Conservation (phyloP, 1,139 yeast species). For the Pichia sp. region DNA sequence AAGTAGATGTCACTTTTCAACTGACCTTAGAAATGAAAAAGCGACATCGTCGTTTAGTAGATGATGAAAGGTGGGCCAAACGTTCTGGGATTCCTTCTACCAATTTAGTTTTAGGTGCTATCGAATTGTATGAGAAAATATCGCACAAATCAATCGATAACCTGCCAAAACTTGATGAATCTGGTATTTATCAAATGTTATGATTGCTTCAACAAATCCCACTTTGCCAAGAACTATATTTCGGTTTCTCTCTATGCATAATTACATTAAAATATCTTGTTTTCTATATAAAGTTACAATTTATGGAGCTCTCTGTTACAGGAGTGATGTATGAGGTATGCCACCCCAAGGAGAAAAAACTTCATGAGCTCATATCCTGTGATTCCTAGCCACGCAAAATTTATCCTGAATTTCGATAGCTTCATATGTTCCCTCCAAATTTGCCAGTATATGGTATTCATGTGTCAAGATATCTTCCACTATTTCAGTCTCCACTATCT, state of each 20-base stretch:
- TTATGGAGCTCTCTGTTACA: neutral
- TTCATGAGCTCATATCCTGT: constrained; percentile 10
- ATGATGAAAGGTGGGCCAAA: constrained; percentile 20
- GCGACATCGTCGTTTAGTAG: constrained; percentile 2
- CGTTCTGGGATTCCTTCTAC: constrained; percentile 19
- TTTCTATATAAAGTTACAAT: neutral
- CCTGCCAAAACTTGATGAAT: constrained; percentile 1
- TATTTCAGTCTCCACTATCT: constrained; percentile 71
- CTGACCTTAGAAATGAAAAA: neutral
- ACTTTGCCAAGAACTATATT: neutral
- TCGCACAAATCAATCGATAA: neutral
- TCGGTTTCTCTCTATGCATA: neutral
- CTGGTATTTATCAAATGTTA: constrained; percentile 3
- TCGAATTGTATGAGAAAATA: constrained; percentile 3
- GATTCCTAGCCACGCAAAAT: constrained; percentile 56
- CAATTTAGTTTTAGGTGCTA: constrained; percentile 5
- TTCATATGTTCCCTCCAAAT: constrained; percentile 89
- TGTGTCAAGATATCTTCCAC: constrained; percentile 64
- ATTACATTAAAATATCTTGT: neutral
- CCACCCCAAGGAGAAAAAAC: too few species aligned
- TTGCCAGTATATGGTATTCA: constrained; percentile 69
- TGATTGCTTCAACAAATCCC: neutral
- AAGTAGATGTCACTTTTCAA: neutral
- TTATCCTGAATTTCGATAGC: constrained; percentile 84
- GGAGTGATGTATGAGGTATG: too few species aligned